phyloP scores from a whole-genome alignment of 306 rosid genomes.

The Prunus fruticosa region DNA sequence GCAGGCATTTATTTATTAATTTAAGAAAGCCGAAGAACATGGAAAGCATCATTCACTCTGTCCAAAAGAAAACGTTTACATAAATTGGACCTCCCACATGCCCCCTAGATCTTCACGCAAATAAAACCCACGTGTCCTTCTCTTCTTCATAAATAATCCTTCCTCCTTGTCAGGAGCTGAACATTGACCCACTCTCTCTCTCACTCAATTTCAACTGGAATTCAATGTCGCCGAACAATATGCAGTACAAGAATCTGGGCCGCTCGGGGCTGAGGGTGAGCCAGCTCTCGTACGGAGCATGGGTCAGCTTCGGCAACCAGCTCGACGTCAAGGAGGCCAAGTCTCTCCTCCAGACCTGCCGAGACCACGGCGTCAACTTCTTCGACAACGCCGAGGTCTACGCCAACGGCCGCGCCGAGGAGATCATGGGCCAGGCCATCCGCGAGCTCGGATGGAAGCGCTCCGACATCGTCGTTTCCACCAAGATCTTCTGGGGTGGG shows the following conservation, averaged over 20 bases:
- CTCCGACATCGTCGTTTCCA: constrained; percentile 86
- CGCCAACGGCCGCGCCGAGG: constrained; percentile 95
- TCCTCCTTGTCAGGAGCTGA: not conserved
- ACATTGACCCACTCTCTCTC: not conserved
- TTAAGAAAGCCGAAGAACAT: too few relatives aligned
- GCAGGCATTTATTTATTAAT: too few relatives aligned
- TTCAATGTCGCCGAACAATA: constrained; percentile 10
- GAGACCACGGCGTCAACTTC: constrained; percentile 93
- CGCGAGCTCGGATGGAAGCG: constrained; percentile 93
- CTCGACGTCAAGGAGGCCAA: constrained; percentile 96
- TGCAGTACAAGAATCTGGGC: constrained; percentile 93
- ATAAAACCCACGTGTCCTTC: not conserved
- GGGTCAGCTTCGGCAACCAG: constrained; percentile 98
- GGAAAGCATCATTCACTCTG: too few relatives aligned
- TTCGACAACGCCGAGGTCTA: constrained; percentile 99
- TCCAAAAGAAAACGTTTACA: too few relatives aligned
- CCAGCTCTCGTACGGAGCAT: constrained; percentile 88
- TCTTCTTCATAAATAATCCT: not conserved
- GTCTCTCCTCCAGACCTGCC: constrained; percentile 84
- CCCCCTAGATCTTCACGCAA: too few relatives aligned
- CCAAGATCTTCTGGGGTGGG: constrained; percentile 99
- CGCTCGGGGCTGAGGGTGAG: constrained; percentile 87
- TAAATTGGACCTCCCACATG: too few relatives aligned
- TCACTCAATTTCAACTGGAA: not conserved
- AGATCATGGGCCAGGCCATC: constrained; percentile 97